Percentiles rank a stretch among this genome's conserved stretches.
phyloP scores from a whole-genome alignment of 495 filamentous ascomycete species.

The Choiromyces venosus region DNA sequence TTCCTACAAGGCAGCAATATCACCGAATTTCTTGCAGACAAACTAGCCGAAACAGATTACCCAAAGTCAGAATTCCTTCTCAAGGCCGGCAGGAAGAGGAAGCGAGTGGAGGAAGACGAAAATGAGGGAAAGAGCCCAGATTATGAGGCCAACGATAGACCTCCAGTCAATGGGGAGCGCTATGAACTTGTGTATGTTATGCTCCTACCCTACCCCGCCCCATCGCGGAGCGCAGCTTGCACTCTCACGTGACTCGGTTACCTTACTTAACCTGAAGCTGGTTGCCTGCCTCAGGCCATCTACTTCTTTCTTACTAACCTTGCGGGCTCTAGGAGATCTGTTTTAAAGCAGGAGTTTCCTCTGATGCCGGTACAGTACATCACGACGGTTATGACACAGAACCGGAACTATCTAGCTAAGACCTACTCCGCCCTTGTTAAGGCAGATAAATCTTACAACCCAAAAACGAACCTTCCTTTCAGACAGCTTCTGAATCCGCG shows the following conservation, averaged over 20 bases:
- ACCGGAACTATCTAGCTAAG: constrained; percentile 45
- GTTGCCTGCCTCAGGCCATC: constrained; percentile 12
- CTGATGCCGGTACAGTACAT: constrained; percentile 49
- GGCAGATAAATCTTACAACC: constrained; percentile 43
- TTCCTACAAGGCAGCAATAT: constrained; percentile 38
- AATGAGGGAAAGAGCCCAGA: constrained; percentile 43
- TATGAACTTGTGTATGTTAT: constrained; percentile 41
- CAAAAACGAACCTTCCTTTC: constrained; percentile 39
- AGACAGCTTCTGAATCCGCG: constrained; percentile 38
- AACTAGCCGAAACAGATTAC: constrained; percentile 45
- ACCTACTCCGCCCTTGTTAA: constrained; percentile 48
- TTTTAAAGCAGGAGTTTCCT: constrained; percentile 50
- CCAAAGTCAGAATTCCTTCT: constrained; percentile 49
- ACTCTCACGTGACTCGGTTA: constrained; percentile 15
- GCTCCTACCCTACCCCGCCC: constrained; percentile 24
- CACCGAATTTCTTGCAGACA: constrained; percentile 48
- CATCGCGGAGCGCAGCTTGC: constrained; percentile 10
- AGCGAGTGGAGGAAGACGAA: constrained; percentile 43
- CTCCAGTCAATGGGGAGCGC: constrained; percentile 34
- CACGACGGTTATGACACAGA: constrained; percentile 44
- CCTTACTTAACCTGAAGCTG: not conserved
- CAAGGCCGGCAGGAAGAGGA: constrained; percentile 46
- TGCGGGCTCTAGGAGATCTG: constrained; percentile 26
- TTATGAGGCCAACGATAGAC: constrained; percentile 34
- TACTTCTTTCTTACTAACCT: constrained; percentile 12